phyloP scores from a whole-genome alignment of 2,329 filamentous ascomycete genomes.

The Ophiostoma angusticollis region DNA sequence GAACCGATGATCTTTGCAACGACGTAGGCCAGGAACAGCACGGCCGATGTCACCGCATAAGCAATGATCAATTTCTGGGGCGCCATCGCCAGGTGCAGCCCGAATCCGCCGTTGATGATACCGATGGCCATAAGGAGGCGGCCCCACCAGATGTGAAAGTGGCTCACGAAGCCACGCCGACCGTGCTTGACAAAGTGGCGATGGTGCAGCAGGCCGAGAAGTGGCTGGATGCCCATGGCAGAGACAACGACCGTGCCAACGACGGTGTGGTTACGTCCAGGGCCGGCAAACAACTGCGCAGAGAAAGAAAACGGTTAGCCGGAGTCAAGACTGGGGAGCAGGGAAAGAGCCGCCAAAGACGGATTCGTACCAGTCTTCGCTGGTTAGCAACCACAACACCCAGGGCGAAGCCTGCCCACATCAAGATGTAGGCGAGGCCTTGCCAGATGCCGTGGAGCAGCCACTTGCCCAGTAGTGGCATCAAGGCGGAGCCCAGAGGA shows the following conservation, averaged over 20 bases:
- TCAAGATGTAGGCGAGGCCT: conserved; percentile 36
- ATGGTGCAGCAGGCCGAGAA: conserved; percentile 47
- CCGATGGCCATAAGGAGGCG: conserved; percentile 44
- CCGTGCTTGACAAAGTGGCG: conserved; percentile 34
- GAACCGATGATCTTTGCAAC: conserved; percentile 18
- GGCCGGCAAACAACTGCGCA: conserved; percentile 32
- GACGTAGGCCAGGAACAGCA: conserved; percentile 35
- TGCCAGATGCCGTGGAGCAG: conserved; percentile 46
- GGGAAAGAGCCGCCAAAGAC: background rate
- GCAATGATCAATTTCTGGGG: conserved; percentile 32
- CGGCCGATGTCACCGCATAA: conserved; percentile 41
- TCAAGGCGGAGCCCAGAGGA: conserved; percentile 46
- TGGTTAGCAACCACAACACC: conserved; percentile 36
- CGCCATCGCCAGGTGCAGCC: conserved; percentile 36
- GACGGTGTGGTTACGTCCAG: conserved; percentile 35
- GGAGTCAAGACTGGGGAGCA: background rate
- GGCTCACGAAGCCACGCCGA: conserved; percentile 36
- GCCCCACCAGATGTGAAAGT: conserved; percentile 51
- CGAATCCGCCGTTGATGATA: conserved; percentile 51
- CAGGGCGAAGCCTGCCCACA: conserved; percentile 48
- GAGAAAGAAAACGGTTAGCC: background rate
- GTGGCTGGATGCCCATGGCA: conserved; percentile 44
- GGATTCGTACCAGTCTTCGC: conserved; percentile 27
- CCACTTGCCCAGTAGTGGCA: conserved; percentile 46
- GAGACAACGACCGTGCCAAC: conserved; percentile 42